These are phyloP conservation scores for Lindgomyces ingoldianus DNA, from an alignment of 495 filamentous ascomycete genomes.

Conservation along the genomic window DNA sequence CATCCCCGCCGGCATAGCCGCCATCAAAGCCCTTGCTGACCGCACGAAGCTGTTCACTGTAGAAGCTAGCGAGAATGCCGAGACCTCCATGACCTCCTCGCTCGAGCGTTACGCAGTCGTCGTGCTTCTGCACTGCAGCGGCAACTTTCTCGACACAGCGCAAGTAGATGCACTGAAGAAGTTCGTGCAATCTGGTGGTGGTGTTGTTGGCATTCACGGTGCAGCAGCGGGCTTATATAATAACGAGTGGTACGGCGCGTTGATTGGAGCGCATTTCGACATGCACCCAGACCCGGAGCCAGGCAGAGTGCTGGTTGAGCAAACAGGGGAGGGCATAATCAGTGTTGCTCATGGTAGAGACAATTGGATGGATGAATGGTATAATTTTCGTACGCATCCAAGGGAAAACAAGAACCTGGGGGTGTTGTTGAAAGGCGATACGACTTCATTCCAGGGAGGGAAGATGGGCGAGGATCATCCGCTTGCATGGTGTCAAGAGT, in stretches of 20 bases:
- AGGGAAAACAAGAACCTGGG: conserved; percentile 1
- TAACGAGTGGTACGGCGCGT: conserved; percentile 7
- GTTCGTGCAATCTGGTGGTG: conserved; percentile 4
- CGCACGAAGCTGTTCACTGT: background rate
- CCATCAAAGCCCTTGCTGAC: background rate
- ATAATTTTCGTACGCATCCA: conserved; percentile 7
- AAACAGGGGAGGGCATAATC: background rate
- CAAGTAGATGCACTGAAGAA: background rate
- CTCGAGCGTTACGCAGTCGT: background rate
- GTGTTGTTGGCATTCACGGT: conserved; percentile 9
- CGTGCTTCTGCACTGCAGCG: conserved; percentile 5
- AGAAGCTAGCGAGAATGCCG: conserved; percentile 5
- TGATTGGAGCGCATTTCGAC: conserved; percentile 16
- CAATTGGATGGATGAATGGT: conserved; percentile 12
- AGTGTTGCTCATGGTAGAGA: background rate
- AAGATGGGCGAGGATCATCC: conserved; percentile 3
- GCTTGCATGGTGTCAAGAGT: conserved; percentile 12
- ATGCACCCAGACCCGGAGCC: conserved; percentile 5
- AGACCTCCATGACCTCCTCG: background rate
- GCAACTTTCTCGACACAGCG: background rate
- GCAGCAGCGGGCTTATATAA: conserved; percentile 5
- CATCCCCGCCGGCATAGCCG: conserved; percentile 1
- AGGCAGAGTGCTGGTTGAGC: background rate
- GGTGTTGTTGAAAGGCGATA: conserved; percentile 12
- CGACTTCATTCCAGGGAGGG: background rate